Evolutionary conservation across 2,329 filamentous ascomycete genomes (phyloP).

Genomic region (Elsinoe arachidis): DNA sequence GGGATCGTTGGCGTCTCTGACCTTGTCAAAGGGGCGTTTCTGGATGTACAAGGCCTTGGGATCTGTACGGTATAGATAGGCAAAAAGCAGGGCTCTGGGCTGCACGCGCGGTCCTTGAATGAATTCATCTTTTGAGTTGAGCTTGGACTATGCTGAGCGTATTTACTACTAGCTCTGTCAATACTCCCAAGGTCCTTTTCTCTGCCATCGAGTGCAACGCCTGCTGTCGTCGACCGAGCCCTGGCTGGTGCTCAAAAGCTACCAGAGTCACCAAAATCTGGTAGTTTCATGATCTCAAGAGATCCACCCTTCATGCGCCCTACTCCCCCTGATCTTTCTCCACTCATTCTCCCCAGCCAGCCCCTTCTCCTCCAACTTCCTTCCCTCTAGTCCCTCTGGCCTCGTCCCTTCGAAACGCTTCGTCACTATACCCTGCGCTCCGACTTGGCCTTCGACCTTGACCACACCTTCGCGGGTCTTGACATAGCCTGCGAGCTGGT

Average conservation of each 20-base stretch:
- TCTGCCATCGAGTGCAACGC: neutral
- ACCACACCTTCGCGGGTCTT: neutral
- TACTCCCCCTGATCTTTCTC: neutral
- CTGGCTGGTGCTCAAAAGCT: too few species aligned
- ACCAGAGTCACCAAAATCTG: too few species aligned
- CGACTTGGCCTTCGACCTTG: conserved; percentile 5
- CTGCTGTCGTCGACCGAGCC: neutral
- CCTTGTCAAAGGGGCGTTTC: neutral
- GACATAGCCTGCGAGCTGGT: conserved; percentile 1
- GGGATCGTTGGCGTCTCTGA: too few species aligned
- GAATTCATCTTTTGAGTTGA: neutral
- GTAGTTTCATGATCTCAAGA: too few species aligned
- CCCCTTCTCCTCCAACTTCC: conserved; percentile 2
- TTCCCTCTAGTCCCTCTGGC: neutral
- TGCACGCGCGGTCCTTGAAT: conserved; percentile 7
- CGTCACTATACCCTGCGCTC: neutral
- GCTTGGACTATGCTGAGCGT: neutral
- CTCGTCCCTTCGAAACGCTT: neutral
- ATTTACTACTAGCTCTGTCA: neutral
- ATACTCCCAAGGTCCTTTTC: too few species aligned
- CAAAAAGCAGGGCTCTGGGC: neutral
- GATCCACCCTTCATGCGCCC: neutral
- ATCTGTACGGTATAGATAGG: neutral
- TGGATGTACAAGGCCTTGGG: neutral
- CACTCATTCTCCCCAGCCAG: conserved; percentile 1